A percentile compares a stretch with the other conserved stretches of the same genome.
These are phyloP conservation scores for Phytophthora idaei DNA, from an alignment of 352 stramenopile species.

Conservation along the genomic window DNA sequence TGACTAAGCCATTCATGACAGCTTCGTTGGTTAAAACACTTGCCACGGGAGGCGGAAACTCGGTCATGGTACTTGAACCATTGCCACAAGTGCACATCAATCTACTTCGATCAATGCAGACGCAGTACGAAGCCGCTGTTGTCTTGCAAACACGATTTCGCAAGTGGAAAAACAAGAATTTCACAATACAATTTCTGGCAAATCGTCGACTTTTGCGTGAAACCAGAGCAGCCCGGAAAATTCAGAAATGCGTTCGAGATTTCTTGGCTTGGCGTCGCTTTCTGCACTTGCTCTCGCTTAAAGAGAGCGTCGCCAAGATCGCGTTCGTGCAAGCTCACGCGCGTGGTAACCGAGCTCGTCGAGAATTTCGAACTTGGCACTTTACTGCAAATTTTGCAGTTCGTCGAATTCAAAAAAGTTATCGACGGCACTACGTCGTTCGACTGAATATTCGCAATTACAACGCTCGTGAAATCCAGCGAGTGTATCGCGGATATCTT, in stretches of 20 bases:
- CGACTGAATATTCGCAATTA: conserved; percentile 36
- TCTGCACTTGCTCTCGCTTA: conserved; percentile 47
- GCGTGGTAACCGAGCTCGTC: conserved; percentile 47
- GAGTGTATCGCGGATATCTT: conserved; percentile 48
- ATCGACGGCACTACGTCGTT: conserved; percentile 35
- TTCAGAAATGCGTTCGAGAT: conserved; percentile 48
- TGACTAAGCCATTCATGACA: conserved; percentile 38
- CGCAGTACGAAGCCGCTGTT: conserved; percentile 44
- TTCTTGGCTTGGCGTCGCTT: conserved; percentile 63
- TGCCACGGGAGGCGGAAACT: conserved; percentile 43
- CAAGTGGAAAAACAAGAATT: conserved; percentile 48
- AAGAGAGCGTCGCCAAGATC: conserved; percentile 42
- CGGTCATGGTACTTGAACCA: conserved; percentile 31
- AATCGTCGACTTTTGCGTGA: conserved; percentile 46
- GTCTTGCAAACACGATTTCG: conserved; percentile 52
- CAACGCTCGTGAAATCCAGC: conserved; percentile 54
- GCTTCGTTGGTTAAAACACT: conserved; percentile 49
- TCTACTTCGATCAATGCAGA: conserved; percentile 38
- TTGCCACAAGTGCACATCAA: conserved; percentile 43
- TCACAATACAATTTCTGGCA: conserved; percentile 47
- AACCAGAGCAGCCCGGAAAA: conserved; percentile 50
- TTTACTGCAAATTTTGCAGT: conserved; percentile 37
- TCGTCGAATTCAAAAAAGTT: conserved; percentile 52
- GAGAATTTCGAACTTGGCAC: conserved; percentile 30
- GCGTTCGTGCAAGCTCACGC: conserved; percentile 51